Base-by-base conservation (phyloP, 345 rosid species). In the Aethionema arabicum region DNA sequence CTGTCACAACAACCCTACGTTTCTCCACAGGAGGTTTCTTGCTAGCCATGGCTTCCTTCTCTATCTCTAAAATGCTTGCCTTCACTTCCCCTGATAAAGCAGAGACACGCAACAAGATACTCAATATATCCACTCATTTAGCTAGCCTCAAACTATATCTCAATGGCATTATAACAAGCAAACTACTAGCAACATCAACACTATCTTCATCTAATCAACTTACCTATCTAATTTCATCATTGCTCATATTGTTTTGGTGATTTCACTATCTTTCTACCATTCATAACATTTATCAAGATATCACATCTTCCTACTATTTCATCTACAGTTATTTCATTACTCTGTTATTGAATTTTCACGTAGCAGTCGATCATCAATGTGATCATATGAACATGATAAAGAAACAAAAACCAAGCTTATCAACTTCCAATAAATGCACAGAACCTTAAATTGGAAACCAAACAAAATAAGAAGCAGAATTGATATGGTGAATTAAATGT, bases 1-100 rank as follows among this genome's bases (percentile, higher is more conserved):
- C 98, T 13, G 98, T 92, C 68, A 92, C 95, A 49, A 92, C 98
- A 41, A 92, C 98, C 14, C 87, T 79, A 38, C 93, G 85, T 54
- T 89, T 85, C 82, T 79, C 82, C n/a, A 32, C 76, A 33, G 66
- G 65, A 2, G 91, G 90, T 67, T 80, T 91, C 74, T 80, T 83
- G 73, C 79, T 78, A 43, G 72, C 71, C 30, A 51, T 52, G 13
- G 72, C 76, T 65, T 83, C 88, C 68, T 73, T 74, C 15, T 81
- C 71, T 61, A 83, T 83, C 74, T 82, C 86, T 72, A 82, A 74
- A 0, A 84, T 83, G 58, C 83, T 74, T 10, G 90, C 84, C 88
- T 78, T 82, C 38, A 77, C 77, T 74, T 79, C 77, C 45, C 95
- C 96, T 84, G 40, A 55, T 21, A 69, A 69, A 13, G 42, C 61